Evolutionary conservation across 1,284 basidiomycete genomes (phyloP), one percentile per base, ranked within the genome.

Genomic region (Sparassis latifolia): DNA sequence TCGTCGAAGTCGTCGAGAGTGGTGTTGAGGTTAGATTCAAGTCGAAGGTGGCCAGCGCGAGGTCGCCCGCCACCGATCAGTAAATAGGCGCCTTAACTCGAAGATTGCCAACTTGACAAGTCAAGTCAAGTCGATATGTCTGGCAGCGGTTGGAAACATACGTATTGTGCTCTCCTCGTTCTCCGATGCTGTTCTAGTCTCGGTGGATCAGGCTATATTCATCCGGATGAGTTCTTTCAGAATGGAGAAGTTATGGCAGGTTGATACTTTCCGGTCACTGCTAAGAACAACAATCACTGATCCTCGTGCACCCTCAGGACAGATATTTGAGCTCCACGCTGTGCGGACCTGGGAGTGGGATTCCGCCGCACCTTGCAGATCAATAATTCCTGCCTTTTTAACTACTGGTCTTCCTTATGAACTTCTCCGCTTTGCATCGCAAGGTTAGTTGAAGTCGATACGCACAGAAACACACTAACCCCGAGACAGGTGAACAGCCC

Each of bases 181-280:
- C n/a, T n/a, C n/a, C n/a, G n/a, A n/a, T n/a, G n/a, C n/a, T n/a
- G n/a, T n/a, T n/a, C n/a, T n/a, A n/a, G n/a, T n/a, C n/a, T n/a
- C n/a, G n/a, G n/a, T n/a, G n/a, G n/a, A n/a, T 64, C 60, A 10
- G 70, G 66, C 1, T 73, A 72, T 53, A 72, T 73, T 44, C 72
- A 73, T 50, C 71, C 72, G 5, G 72, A 73, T 51, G 71, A 73
- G 56, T 62, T 71, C 53, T 69, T 72, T 55, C 71, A 73, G 58
- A 72, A 68, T 51, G 72, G 66, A 39, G 72, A 73, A 53, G 59
- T 66, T n/a, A 63, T 60, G 29, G 67, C 71, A 45, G 71, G 71
- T 71, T 51, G 38, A 5, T 32, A 10, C 10, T 33, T 30, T 35
- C 5, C 33, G 32, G 6, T n/a, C n/a, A n/a, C n/a, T n/a, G n/a